These are phyloP conservation scores for Panicum miliaceum DNA, from an alignment of 176 grass and related monocot genomes.

Conservation along the genomic window DNA sequence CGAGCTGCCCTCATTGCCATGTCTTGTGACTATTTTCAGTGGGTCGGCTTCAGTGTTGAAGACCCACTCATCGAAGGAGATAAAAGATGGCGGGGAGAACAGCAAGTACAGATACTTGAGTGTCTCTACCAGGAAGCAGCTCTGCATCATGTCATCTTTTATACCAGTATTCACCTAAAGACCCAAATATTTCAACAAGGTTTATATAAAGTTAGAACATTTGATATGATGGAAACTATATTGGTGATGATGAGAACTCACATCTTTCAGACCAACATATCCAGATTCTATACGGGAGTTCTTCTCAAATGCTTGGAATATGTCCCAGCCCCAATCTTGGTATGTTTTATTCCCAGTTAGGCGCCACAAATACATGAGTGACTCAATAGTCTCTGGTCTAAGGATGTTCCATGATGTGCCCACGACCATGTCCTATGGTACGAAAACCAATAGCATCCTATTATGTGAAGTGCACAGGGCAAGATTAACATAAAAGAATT, in stretches of 20 bases:
- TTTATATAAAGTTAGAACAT: not conserved
- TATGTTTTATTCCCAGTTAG: slow-evolving; percentile 96
- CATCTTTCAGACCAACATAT: slow-evolving; percentile 91
- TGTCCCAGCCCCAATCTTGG: slow-evolving; percentile 99
- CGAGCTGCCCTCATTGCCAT: slow-evolving; percentile 30
- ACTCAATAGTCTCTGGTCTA: slow-evolving; percentile 97
- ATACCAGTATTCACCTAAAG: slow-evolving; percentile 81
- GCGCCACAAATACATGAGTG: slow-evolving; percentile 92
- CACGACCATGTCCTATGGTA: slow-evolving; percentile 80
- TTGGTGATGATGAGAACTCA: slow-evolving; percentile 46
- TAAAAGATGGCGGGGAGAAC: slow-evolving; percentile 85
- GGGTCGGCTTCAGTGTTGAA: slow-evolving; percentile 99
- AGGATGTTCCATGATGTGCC: slow-evolving; percentile 99
- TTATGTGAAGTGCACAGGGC: not conserved
- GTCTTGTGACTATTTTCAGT: slow-evolving; percentile 68
- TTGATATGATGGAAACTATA: not conserved
- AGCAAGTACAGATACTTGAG: slow-evolving; percentile 94
- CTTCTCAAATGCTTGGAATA: slow-evolving; percentile 99
- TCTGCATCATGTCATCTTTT: slow-evolving; percentile 98
- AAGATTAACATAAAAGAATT: slow-evolving; percentile 15
- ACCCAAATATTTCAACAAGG: slow-evolving; percentile 28
- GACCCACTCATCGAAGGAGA: slow-evolving; percentile 94
- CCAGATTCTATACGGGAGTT: slow-evolving; percentile 93
- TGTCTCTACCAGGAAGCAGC: slow-evolving; percentile 92
- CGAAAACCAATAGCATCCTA: slow-evolving; percentile 30